These are phyloP conservation scores for Yamadazyma atmosphaerica DNA, from an alignment of 1,139 yeast species.

Conservation along the genomic window DNA sequence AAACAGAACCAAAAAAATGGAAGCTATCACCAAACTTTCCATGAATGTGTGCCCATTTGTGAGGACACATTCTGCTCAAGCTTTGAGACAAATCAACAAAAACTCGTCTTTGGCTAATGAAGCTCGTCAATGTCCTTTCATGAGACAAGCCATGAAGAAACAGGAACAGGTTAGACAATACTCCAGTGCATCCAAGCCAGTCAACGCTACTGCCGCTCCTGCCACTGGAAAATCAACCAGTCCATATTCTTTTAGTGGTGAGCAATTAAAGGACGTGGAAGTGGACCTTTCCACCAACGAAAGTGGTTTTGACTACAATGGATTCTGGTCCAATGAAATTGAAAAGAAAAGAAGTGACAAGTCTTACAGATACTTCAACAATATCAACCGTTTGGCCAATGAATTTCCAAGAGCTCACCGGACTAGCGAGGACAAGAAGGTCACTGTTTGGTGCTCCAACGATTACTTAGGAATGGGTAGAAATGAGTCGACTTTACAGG, in stretches of 20 bases:
- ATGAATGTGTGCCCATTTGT: conserved; percentile 85
- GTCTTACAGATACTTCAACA: conserved; percentile 94
- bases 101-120: conserved; percentile 51
- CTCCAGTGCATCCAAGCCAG: conserved; percentile 58
- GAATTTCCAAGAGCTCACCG: conserved; percentile 95
- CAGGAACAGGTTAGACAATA: conserved; percentile 42
- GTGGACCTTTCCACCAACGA: conserved; percentile 40
- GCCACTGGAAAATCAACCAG: conserved; percentile 39
- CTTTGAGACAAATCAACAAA: conserved; percentile 54
- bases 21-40: conserved; percentile 74
- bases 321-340: conserved; percentile 62
- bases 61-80: conserved; percentile 62
- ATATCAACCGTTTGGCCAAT: conserved; percentile 90
- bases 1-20: conserved; percentile 50
- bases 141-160: conserved; percentile 69
- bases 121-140: conserved; percentile 83
- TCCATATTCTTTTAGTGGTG: conserved; percentile 33
- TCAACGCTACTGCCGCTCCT: conserved; percentile 47
- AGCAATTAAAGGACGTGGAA: conserved; percentile 27
- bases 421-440: conserved; percentile 70
- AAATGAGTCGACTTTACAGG: conserved; percentile 66
- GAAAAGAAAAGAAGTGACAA: conserved; percentile 78
- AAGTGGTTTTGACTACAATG: conserved; percentile 61
- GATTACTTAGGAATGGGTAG: conserved; percentile 96
- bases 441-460: conserved; percentile 98